These are phyloP conservation scores for Monosporozyma solicola DNA, from an alignment of 805 yeast genomes.

Conservation along the genomic window DNA sequence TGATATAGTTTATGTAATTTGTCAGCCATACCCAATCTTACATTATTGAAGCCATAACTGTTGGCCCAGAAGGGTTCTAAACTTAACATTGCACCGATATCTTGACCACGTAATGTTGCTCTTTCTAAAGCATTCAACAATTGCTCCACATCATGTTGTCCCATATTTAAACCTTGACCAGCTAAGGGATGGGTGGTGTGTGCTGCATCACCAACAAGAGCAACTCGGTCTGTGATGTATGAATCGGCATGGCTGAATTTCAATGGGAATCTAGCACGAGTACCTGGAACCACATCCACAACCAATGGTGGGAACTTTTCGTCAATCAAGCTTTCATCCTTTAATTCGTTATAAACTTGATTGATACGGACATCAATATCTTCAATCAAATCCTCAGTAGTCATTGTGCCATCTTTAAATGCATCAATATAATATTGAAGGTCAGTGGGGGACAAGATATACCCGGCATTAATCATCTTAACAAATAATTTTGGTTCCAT, in stretches of 20 bases:
- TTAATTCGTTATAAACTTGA: slow-evolving; percentile 18
- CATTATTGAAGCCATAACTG: slow-evolving; percentile 74
- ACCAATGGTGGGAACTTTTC: slow-evolving; percentile 61
- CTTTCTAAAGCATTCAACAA: slow-evolving; percentile 59
- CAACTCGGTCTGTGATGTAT: slow-evolving; percentile 75
- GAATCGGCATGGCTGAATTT: slow-evolving; percentile 84
- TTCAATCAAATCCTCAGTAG: slow-evolving; percentile 37
- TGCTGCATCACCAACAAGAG: slow-evolving; percentile 96
- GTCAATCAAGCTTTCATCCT: slow-evolving; percentile 40
- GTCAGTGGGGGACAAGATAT: slow-evolving; percentile 70
- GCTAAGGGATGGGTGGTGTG: slow-evolving; percentile 96
- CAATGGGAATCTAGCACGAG: slow-evolving; percentile 85
- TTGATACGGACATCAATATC: slow-evolving; percentile 67
- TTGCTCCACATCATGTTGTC: slow-evolving; percentile 81
- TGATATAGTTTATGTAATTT: slow-evolving; percentile 82
- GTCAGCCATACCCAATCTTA: slow-evolving; percentile 80
- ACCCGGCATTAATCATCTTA: slow-evolving; percentile 74
- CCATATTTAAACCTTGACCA: slow-evolving; percentile 97
- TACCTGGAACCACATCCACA: slow-evolving; percentile 44
- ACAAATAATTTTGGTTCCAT: slow-evolving; percentile 56
- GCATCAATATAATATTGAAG: slow-evolving; percentile 54
- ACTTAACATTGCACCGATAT: slow-evolving; percentile 72
- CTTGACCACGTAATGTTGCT: slow-evolving; percentile 72
- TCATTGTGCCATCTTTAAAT: slow-evolving; percentile 16
- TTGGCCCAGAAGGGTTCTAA: slow-evolving; percentile 81